Percentiles rank a stretch among this genome's conserved stretches.
Conservation (phyloP, 805 yeast species). For the Wickerhamiella spandovensis region DNA sequence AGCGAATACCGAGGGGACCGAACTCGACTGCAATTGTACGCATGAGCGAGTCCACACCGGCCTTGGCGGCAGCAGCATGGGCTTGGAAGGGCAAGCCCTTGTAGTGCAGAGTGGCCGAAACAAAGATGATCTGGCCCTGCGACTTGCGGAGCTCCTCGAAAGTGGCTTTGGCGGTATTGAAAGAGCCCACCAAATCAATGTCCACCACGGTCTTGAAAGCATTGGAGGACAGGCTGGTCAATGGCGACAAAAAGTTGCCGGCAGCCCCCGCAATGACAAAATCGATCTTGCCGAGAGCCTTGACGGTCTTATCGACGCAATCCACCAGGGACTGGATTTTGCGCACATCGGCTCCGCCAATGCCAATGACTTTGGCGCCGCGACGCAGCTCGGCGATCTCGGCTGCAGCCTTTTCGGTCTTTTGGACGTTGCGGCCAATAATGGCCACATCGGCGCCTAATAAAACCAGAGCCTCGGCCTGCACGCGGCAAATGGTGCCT, state of each 20-base stretch:
- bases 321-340: conserved; percentile 40
- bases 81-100: conserved; percentile 78
- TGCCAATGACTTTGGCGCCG: conserved; percentile 56
- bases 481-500: conserved; percentile 88
- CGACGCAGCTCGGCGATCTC: conserved; percentile 46
- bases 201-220: conserved; percentile 82
- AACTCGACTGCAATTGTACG: conserved; percentile 78
- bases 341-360: conserved; percentile 70
- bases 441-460: conserved; percentile 83
- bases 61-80: conserved; percentile 92
- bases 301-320: conserved; percentile 57
- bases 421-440: conserved; percentile 59
- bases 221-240: conserved; percentile 63
- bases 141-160: conserved; percentile 48
- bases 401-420: conserved; percentile 52
- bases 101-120: conserved; percentile 82
- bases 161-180: conserved; percentile 77
- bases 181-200: conserved; percentile 80
- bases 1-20: conserved; percentile 78
- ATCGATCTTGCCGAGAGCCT: conserved; percentile 64
- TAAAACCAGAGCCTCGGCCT: conserved; percentile 67
- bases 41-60: conserved; percentile 82
- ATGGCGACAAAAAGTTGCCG: conserved; percentile 77
- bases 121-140: conserved; percentile 64
- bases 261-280: conserved; percentile 92